Base-by-base conservation (phyloP, 768 basidiomycete species). In the Boletus coccyginus region DNA sequence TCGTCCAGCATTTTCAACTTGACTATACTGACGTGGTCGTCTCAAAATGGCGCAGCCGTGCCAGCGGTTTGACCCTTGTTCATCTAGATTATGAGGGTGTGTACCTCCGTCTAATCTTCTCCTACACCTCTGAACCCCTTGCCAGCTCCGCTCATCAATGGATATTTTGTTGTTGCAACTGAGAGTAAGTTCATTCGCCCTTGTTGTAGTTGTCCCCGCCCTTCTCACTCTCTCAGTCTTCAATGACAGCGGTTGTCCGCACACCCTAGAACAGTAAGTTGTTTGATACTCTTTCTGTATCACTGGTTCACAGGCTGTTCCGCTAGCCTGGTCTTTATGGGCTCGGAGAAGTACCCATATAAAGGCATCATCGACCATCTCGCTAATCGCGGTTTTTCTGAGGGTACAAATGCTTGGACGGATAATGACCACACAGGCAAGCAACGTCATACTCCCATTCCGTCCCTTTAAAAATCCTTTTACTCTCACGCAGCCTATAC, bases 371-470 rank as follows among this genome's bases (percentile, higher is more conserved):
- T 99, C 52, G 96, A 98, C 74, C 86, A 91, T 54, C 79, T 99
- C 21, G 97, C 97, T 3, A 98, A 98, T 70, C 84, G 94, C 53
- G 92, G 92, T 19, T 94, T 95, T 69, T 90, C 92, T 8, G 85
- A 90, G 58, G 92, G 92, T 35, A 92, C 89, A 10, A 97, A 98
- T 70, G 96, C 96, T 2, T 99, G 96, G 97, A 98, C 97, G 4
- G 96, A 91, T 66, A 94, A 83, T 43, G 92, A 94, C 66, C 88
- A 97, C 66, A 97, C 95, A 45, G 70, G 70, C 42, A 46, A 60
- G 53, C 19, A 11, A 21, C 5, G 5, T 29, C n/a, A 3, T 44
- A 16, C 16, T n/a, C 16, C 8, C 4, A 13, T 32, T 40, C 3
- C 35, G n/a, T 24, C 32, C 14, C 50, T 33, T 59, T 32, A 53